Evolutionary conservation across 176 grass and related monocot species (phyloP), one percentile per base, ranked within the genome.

Genomic region (Carex pumila): DNA sequence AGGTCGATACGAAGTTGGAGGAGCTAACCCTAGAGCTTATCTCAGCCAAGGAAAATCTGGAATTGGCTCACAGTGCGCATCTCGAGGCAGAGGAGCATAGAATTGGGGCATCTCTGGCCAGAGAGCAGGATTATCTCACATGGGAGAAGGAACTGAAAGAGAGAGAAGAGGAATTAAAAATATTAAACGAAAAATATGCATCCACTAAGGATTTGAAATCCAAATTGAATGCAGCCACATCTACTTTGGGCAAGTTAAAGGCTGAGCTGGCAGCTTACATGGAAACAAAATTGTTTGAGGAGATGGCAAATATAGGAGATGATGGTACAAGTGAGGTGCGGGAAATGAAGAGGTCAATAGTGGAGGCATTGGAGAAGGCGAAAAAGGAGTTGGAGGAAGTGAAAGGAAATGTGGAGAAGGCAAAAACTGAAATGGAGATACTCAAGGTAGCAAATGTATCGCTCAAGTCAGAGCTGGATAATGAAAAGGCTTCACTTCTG

Each of bases 81-180:
- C 92, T 91, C 0, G 89, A 98, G 74, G 91, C 89, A 80, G 95
- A 98, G 88, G 95, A 95, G 60, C 89, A 81, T 66, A 93, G 91
- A 70, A 87, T 90, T 74, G 92, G 92, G 41, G 84, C 95, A 82
- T 63, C 86, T 65, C 87, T 98, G 75, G 91, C 69, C 10, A 95
- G 84, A 79, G 95, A 98, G 61, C 92, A 95, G 65, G 95, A 95
- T 87, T 91, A 82, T 64, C 82, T 95, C 69, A 21, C 89, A 84
- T 95, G 92, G 95, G 92, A 95, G 68, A 91, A 90, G 83, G 92
- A 95, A 80, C 50, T 98, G 59, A 90, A 91, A 84, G 75, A 98
- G 74, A 88, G 82, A 87, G 86, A 89, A 74, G 89, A 90, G 36
- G 91, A 95, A 64, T 34, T 98, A 55, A 54, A 84, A 65, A 78